Base-by-base conservation (phyloP, 768 basidiomycete species). In the Boletus sp. region DNA sequence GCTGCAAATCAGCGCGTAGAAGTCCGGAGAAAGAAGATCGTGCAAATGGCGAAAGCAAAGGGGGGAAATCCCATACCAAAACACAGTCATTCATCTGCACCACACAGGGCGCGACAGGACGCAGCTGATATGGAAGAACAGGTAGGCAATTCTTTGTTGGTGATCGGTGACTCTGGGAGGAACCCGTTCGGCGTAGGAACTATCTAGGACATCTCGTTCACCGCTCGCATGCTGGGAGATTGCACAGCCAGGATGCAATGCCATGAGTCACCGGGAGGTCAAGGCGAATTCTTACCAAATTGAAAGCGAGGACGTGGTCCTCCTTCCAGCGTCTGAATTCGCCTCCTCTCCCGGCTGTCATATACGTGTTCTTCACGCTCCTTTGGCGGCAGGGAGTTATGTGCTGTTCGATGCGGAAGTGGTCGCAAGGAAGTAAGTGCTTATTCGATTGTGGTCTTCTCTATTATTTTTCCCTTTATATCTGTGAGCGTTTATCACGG, bases 1-100 rank as follows among this genome's bases (percentile, higher is more conserved):
- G 68, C 71, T 98, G 83, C 88, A 55, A 88, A 95, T 66, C 96
- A 99, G 70, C 84, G 97, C 1, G 93, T 90, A n/a, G 94, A 95
- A 68, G 81, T 96, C 42, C 86, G 87, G 63, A 79, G 78, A 6
- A 74, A 82, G 25, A 89, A 91, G 65, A 62, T 85, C 14, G 80
- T 80, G 13, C 80, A 92, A 70, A 81, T 93, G 75, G 88, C 91
- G 70, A 79, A 79, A 25, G 25, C 25, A 25, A 25, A 25, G 25
- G 25, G 25, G 25, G 25, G 25, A 81, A 50, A 63, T 93, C 47
- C 76, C 74, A 25, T 79, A 87, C 61, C 93, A 95, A 67, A 79
- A 86, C 2, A 88, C 87, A 5, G 69, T 84, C 41, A 65, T 92
- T 29, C 83, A 85, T 39, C 81, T 79, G 0, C 83, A 77, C 10